Evolutionary conservation across 176 grass and related monocot genomes (phyloP), one percentile per base, ranked within the genome.

Genomic region (Oryza australiensis): DNA sequence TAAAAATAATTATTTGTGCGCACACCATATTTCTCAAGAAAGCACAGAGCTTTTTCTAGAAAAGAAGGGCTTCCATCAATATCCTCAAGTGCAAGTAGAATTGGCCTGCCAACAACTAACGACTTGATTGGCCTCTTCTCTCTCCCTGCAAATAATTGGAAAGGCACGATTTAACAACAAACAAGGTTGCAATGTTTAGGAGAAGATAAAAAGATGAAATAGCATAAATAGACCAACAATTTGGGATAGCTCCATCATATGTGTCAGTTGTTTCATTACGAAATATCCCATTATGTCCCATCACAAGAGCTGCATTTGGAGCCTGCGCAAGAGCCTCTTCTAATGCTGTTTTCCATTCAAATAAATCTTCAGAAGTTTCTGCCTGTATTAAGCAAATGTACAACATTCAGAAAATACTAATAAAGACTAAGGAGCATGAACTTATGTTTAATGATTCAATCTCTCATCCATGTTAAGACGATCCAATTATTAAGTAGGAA

Each of bases 221-320:
- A 83, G 71, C 60, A 20, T 30, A 78, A 87, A 30, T 81, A 68
- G 26, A 83, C 94, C 74, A 85, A 97, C 94, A 97, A 62, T 94
- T 92, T 82, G 89, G 91, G 69, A 89, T 70, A 88, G 93, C 82
- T 80, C 87, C 87, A 80, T 99, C 96, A 70, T 88, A 99, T 88
- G 93, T 80, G 55, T 94, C 96, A 81, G 85, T 37, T 26, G 87
- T 93, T 28, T 99, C 96, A 72, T 95, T 99, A 66, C 83, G 91
- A 90, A 95, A 95, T 88, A 99, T 99, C 62, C 96, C 96, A 91
- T 99, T 99, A 85, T 99, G 93, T 64, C 96, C 96, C 96, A 99
- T 95, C 49, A 99, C 93, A 90, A 99, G 96, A 87, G 93, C 97
- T 74, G 93, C 97, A 90, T 92, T 99, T 75, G 97, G 97, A 92